Evolutionary conservation across 2,329 filamentous ascomycete genomes (phyloP).

Genomic region (Microdochium bolleyi): DNA sequence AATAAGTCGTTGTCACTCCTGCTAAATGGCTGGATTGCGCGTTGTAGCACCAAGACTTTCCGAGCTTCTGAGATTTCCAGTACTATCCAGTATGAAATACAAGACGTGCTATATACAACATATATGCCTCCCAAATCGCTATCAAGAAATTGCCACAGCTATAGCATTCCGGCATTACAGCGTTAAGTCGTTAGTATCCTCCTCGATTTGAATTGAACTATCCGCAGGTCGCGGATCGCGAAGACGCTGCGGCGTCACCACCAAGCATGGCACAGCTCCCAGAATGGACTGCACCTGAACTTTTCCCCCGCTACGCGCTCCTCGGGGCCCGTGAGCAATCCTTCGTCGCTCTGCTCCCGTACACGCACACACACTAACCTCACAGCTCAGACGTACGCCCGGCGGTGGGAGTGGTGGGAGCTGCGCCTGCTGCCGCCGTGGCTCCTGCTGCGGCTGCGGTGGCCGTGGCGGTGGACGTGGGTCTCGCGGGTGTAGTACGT

Average conservation of each 20-base stretch:
- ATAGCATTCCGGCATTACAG: neutral
- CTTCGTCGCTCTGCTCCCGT: neutral
- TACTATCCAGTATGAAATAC: too few relatives aligned
- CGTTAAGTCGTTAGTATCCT: neutral
- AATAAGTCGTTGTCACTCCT: too few relatives aligned
- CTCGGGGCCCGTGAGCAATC: neutral
- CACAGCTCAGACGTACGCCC: slow-evolving; percentile 36
- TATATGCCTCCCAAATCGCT: neutral
- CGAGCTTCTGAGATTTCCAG: too few relatives aligned
- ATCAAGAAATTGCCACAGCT: neutral
- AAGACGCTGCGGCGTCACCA: too few relatives aligned
- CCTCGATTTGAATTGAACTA: too few relatives aligned
- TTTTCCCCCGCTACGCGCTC: too few relatives aligned
- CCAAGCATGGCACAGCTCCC: too few relatives aligned
- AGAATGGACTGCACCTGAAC: too few relatives aligned
- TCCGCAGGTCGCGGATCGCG: too few relatives aligned
- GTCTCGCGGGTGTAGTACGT: slow-evolving; percentile 34
- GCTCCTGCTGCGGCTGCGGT: slow-evolving; percentile 30
- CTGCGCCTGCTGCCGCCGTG: slow-evolving; percentile 23
- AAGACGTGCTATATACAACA: neutral
- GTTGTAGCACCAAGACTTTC: too few relatives aligned
- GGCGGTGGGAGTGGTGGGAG: slow-evolving; percentile 31
- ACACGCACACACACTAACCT: neutral
- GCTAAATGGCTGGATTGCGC: too few relatives aligned
- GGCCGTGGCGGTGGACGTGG: slow-evolving; percentile 36